These are phyloP conservation scores for Spizellomyces sp. DNA, from an alignment of 192 early-diverging fungal genomes.

Conservation along the genomic window DNA sequence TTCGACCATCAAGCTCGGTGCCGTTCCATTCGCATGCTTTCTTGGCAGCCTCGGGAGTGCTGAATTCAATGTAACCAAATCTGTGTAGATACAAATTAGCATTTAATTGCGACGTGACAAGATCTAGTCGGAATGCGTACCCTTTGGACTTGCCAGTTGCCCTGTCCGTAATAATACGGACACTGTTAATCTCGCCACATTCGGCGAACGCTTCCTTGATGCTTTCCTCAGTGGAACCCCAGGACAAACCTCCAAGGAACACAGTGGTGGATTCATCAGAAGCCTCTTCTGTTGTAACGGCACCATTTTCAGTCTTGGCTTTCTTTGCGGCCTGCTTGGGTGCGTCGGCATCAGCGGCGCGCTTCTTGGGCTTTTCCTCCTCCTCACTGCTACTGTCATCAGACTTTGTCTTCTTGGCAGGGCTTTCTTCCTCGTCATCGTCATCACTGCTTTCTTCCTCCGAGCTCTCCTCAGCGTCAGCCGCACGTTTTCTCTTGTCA, in stretches of 20 bases:
- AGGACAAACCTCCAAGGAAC: constrained; percentile 78
- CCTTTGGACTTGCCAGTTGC: constrained; percentile 76
- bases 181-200: constrained; percentile 69
- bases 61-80: constrained; percentile 91
- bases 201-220: constrained; percentile 64
- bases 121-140: constrained; percentile 21
- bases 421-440: constrained; percentile 49
- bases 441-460: constrained; percentile 46
- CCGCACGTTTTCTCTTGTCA: constrained; percentile 34
- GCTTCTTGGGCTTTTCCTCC: constrained; percentile 36
- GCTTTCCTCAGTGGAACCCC: constrained; percentile 68
- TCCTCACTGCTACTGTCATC: constrained; percentile 49
- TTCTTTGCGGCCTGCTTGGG: constrained; percentile 42
- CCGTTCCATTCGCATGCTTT: constrained; percentile 70
- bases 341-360: constrained; percentile 32
- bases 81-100: constrained; percentile 24
- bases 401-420: constrained; percentile 50
- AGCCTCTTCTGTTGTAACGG: constrained; percentile 57
- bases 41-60: constrained; percentile 60
- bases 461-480: constrained; percentile 21
- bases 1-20: constrained; percentile 80
- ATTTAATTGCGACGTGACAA: too few species aligned
- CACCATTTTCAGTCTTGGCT: constrained; percentile 40
- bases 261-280: constrained; percentile 48
- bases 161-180: constrained; percentile 78